Base-by-base conservation (phyloP, 2,329 filamentous ascomycete species). In the Claviceps humidiphila region DNA sequence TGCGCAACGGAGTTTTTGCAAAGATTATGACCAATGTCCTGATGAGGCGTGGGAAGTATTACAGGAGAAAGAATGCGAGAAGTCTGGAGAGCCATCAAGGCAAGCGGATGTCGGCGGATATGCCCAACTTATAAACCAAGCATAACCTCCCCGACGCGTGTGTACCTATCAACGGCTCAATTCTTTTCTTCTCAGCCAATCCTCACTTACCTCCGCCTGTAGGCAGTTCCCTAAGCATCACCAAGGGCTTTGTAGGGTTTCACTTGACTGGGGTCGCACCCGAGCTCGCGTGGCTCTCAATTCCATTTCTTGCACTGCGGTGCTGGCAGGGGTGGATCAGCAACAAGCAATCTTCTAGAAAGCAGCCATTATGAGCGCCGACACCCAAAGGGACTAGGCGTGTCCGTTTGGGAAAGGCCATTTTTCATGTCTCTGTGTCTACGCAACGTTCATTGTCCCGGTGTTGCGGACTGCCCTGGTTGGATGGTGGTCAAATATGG, bases 241-340 rank as follows among this genome's bases (percentile, higher is more conserved):
- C 9, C 51, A 48, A 46, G 48, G 45, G 20, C n/a, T 43, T 34
- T 16, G 24, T 40, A 43, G n/a, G 38, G 44, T 49, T 42, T 49
- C 38, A 44, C 50, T 53, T 39, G 51, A 43, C 37, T 24, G 46
- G 52, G 56, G 56, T 51, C 42, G 39, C 47, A 52, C 56, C 48
- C 50, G 51, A 53, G 45, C 55, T 57, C 57, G 58, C 55, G 55
- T 56, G 57, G 57, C 54, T 55, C 49, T 51, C 51, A 51, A 55
- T 55, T 57, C 47, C 37, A 51, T 34, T 47, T 47, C 48, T 41
- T 37, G 51, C 42, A 37, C 43, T 41, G 47, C 38, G 22, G 20
- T 20, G 26, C 41, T 38, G 38, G 22, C 51, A 50, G 50, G 44
- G 46, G 53, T 24, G n/a, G 11, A 39, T 44, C 47, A 38, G 47